phyloP scores from a whole-genome alignment of 2,329 filamentous ascomycete species.

The Corinectria fuckeliana region DNA sequence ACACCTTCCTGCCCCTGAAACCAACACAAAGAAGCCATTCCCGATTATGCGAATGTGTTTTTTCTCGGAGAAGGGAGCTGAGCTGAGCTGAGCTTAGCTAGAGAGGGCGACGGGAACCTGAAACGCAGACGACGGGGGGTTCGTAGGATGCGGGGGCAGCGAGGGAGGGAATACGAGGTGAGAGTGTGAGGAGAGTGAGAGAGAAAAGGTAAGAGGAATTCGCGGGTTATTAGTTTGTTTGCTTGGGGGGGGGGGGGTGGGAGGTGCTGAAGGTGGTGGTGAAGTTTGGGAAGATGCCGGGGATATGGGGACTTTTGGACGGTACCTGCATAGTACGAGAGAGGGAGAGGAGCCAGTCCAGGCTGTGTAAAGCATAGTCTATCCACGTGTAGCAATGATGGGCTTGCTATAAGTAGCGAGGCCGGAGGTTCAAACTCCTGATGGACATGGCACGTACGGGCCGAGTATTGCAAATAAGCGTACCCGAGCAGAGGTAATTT shows the following conservation, averaged over 20 bases:
- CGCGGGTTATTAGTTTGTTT: background rate
- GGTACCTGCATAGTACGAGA: background rate
- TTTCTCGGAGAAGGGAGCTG: background rate
- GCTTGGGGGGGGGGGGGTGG: background rate
- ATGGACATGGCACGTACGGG: background rate
- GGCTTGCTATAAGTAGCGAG: background rate
- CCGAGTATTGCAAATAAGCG: background rate
- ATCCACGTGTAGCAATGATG: background rate
- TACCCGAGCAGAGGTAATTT: background rate
- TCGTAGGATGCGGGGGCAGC: too few species aligned
- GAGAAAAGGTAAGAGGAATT: background rate
- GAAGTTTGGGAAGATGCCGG: background rate
- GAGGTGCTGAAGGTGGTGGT: background rate
- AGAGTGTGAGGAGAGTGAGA: background rate
- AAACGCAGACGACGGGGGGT: slow-evolving; percentile 25
- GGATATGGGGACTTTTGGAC: background rate
- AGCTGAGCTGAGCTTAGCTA: slow-evolving; percentile 7
- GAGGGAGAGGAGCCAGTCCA: too few species aligned
- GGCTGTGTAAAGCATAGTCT: background rate
- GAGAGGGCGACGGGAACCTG: slow-evolving; percentile 21
- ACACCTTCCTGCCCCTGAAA: background rate
- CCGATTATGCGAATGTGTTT: background rate
- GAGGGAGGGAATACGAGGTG: slow-evolving; percentile 9
- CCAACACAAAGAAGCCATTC: background rate
- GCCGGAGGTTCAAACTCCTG: background rate